Evolutionary conservation across 2,329 filamentous ascomycete genomes (phyloP).

Genomic region (Exophiala viscosa): DNA sequence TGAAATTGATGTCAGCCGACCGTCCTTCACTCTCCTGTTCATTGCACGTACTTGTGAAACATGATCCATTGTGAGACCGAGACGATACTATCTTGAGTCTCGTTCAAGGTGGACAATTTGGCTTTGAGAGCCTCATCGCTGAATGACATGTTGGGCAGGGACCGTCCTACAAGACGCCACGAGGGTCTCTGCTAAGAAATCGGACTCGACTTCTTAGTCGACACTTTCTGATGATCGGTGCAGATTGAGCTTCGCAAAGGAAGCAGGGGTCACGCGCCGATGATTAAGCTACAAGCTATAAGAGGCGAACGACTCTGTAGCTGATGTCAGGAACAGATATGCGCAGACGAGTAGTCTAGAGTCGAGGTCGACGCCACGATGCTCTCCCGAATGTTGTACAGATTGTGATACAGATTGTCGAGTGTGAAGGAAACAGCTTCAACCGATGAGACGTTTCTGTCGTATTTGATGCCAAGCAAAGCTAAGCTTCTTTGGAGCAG

Average conservation of each 20-base stretch:
- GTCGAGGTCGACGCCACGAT: too few relatives aligned
- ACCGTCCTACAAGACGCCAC: background rate
- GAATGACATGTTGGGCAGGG: slow-evolving; percentile 69
- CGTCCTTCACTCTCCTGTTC: slow-evolving; percentile 2
- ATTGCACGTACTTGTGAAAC: slow-evolving; percentile 76
- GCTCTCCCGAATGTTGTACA: too few relatives aligned
- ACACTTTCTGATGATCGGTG: background rate
- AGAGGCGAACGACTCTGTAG: background rate
- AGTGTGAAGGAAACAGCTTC: too few relatives aligned
- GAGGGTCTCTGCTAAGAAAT: too few relatives aligned
- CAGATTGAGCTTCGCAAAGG: background rate
- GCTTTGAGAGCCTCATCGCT: slow-evolving; percentile 92
- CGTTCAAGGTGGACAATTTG: slow-evolving; percentile 91
- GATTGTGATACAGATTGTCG: too few relatives aligned
- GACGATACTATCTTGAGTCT: slow-evolving; percentile 95
- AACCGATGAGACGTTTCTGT: too few relatives aligned
- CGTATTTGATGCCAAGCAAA: too few relatives aligned
- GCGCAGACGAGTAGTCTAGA: too few relatives aligned
- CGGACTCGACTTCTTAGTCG: too few relatives aligned
- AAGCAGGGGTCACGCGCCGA: background rate
- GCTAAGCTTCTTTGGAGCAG: too few relatives aligned
- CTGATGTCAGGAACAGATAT: too few relatives aligned
- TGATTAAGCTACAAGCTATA: slow-evolving; percentile 11
- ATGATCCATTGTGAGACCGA: slow-evolving; percentile 99
- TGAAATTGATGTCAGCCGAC: slow-evolving; percentile 37